A percentile compares a stretch with the other conserved stretches of the same genome.
These are phyloP conservation scores for Quercus bicolor DNA, from an alignment of 306 rosid genomes.

Conservation along the genomic window DNA sequence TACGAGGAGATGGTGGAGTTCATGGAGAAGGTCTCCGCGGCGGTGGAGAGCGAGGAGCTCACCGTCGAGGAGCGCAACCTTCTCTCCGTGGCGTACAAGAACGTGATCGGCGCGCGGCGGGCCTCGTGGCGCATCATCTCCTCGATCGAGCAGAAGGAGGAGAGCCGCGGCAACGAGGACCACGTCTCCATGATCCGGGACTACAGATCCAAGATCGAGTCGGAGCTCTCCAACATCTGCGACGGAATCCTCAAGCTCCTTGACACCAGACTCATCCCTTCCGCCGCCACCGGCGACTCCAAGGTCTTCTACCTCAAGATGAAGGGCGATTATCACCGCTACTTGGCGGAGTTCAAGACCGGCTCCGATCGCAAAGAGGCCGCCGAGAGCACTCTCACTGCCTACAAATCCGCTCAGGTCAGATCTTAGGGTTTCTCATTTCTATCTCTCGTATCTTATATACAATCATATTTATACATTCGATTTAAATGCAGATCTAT, in stretches of 20 bases:
- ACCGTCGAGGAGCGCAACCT: conserved; percentile 93
- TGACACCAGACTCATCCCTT: conserved; percentile 89
- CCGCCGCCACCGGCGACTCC: conserved; percentile 85
- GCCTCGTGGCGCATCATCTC: conserved; percentile 98
- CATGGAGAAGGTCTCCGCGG: conserved; percentile 94
- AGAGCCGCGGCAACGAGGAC: conserved; percentile 99
- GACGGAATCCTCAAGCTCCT: conserved; percentile 95
- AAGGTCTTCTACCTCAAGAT: conserved; percentile 97
- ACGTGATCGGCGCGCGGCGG: conserved; percentile 89
- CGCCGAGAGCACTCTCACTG: conserved; percentile 94
- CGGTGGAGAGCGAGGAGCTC: conserved; percentile 84
- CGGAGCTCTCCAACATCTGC: conserved; percentile 86
- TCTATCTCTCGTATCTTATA: neutral
- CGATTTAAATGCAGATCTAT: neutral
- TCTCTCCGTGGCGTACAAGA: conserved; percentile 93
- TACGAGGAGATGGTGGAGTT: conserved; percentile 99
- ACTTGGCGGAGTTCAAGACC: conserved; percentile 96
- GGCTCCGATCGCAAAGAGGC: conserved; percentile 98
- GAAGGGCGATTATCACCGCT: conserved; percentile 98
- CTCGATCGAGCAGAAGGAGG: conserved; percentile 99
- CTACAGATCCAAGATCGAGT: conserved; percentile 96
- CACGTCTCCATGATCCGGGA: conserved; percentile 82
- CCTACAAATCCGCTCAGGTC: conserved; percentile 98
- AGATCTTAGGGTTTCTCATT: neutral
- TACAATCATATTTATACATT: neutral